Conservation (phyloP, 257 asterid species). For the Catharanthus roseus region DNA sequence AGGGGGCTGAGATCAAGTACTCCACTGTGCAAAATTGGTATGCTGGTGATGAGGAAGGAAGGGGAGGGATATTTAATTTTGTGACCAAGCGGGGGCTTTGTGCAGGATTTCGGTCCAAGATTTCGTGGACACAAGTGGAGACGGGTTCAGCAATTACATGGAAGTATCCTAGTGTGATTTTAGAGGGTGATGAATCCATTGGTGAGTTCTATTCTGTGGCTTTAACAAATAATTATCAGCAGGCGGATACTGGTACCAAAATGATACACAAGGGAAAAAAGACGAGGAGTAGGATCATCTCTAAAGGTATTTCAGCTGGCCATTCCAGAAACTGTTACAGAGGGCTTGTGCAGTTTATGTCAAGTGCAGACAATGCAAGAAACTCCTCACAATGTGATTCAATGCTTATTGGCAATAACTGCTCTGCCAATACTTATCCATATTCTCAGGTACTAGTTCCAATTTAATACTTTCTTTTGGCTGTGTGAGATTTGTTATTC, state of each 20-base stretch:
- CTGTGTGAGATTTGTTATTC: neutral
- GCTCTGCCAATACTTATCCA: constrained; percentile 94
- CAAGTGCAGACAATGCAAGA: constrained; percentile 67
- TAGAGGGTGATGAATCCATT: constrained; percentile 91
- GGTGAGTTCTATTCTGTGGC: constrained; percentile 98
- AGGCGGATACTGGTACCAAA: constrained; percentile 97
- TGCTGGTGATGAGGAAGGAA: constrained; percentile 87
- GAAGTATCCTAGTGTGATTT: constrained; percentile 92
- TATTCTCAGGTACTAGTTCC: constrained; percentile 72
- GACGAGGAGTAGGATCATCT: constrained; percentile 86
- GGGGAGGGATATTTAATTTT: constrained; percentile 81
- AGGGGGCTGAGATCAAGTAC: constrained; percentile 83
- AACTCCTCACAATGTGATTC: constrained; percentile 95
- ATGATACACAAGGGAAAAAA: constrained; percentile 97
- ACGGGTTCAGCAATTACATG: constrained; percentile 97
- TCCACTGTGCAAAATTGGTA: constrained; percentile 99
- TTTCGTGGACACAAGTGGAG: constrained; percentile 99
- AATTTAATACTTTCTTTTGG: neutral
- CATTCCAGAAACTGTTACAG: constrained; percentile 79
- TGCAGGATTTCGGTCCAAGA: constrained; percentile 68
- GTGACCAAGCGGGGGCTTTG: constrained; percentile 93
- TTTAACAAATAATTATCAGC: constrained; percentile 84
- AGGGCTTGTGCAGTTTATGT: constrained; percentile 88
- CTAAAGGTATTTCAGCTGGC: constrained; percentile 96
- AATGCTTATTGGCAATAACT: constrained; percentile 85